Percentiles rank a stretch among this genome's conserved stretches.
phyloP scores from a whole-genome alignment of 176 grass and related monocot species.

The Musa schizocarpa region DNA sequence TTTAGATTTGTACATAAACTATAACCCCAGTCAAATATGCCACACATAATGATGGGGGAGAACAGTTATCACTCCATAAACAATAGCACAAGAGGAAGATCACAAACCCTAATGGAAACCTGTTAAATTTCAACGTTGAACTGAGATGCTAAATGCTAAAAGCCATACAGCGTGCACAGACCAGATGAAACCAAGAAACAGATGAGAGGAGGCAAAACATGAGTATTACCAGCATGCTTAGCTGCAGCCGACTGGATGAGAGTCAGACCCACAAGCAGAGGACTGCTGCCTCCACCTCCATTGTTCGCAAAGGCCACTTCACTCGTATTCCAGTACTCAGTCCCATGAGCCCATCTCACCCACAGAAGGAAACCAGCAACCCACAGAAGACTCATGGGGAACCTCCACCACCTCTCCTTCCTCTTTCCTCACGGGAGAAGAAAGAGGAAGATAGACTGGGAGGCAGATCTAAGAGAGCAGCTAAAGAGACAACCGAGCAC shows the following conservation, averaged over 20 bases:
- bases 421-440: constrained; percentile 11
- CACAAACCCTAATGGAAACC: neutral
- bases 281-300: constrained; percentile 27
- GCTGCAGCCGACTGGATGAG: constrained; percentile 68
- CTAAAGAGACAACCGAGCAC: too few relatives aligned
- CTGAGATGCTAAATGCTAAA: neutral
- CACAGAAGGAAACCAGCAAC: constrained; percentile 19
- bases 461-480: neutral
- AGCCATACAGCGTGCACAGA: neutral
- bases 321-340: constrained; percentile 53
- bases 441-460: neutral
- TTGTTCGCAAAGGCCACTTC: constrained; percentile 17
- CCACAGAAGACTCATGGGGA: constrained; percentile 16
- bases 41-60: neutral
- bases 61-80: neutral
- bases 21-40: too few relatives aligned
- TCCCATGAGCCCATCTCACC: constrained; percentile 23
- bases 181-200: neutral
- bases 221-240: constrained; percentile 52
- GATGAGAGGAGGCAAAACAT: neutral
- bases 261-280: constrained; percentile 52
- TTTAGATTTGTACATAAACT: too few relatives aligned
- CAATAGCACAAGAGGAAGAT: neutral
- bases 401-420: neutral
- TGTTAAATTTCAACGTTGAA: neutral